A percentile compares a stretch with the other conserved stretches of the same genome.
Conservation (phyloP, 2,329 filamentous ascomycete species). For the Cryphonectria japonica region DNA sequence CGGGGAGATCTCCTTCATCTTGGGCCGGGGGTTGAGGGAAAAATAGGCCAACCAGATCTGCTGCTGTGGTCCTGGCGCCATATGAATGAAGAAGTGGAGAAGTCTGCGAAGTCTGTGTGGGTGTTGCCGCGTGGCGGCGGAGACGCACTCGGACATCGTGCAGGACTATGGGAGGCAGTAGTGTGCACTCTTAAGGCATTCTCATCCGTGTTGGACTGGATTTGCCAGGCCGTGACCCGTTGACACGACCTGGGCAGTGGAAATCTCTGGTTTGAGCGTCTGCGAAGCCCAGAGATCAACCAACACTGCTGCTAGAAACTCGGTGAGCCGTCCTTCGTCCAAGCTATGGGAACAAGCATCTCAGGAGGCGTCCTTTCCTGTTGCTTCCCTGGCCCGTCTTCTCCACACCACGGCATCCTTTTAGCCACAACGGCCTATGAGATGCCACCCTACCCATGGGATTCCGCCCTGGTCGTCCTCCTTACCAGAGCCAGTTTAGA, state of each 20-base stretch:
- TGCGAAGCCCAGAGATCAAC: not conserved
- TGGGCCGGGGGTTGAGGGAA: not conserved
- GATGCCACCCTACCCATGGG: not conserved
- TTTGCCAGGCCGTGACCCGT: too few relatives aligned
- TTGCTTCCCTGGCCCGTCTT: not conserved
- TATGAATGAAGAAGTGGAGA: conserved; percentile 2
- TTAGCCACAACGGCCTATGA: not conserved
- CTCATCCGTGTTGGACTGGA: not conserved
- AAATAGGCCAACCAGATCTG: conserved; percentile 3
- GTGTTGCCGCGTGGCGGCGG: not conserved
- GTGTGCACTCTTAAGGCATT: not conserved
- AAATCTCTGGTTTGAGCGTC: not conserved
- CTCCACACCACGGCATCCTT: not conserved
- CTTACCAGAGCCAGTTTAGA: not conserved
- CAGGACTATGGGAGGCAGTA: not conserved
- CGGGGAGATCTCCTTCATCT: not conserved
- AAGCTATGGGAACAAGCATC: not conserved
- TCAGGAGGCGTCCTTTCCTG: not conserved
- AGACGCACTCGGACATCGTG: conserved; percentile 3
- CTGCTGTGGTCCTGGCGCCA: not conserved
- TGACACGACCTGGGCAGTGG: not conserved
- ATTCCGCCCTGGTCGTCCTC: not conserved
- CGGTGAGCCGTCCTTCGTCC: not conserved
- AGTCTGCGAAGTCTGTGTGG: not conserved
- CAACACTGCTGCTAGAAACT: not conserved